phyloP scores from a whole-genome alignment of 2,329 filamentous ascomycete species.

The Geosmithia flava region DNA sequence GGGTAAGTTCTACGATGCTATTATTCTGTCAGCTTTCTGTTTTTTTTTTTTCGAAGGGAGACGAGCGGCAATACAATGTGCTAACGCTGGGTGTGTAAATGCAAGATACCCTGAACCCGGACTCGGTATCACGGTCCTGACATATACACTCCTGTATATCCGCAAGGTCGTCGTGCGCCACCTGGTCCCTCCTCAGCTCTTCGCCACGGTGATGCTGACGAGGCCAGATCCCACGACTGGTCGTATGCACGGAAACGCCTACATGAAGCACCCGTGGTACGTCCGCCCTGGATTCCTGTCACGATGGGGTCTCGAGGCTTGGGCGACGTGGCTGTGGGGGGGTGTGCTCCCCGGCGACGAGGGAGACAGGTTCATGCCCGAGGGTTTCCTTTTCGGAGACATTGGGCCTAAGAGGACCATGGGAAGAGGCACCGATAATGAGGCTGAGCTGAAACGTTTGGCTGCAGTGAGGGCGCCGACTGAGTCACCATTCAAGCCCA shows the following conservation, averaged over 20 bases:
- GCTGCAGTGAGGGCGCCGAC: background rate
- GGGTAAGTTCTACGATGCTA: constrained; percentile 28
- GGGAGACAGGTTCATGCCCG: constrained; percentile 22
- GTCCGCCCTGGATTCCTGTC: constrained; percentile 45
- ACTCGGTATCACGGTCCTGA: constrained; percentile 19
- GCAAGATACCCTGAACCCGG: constrained; percentile 31
- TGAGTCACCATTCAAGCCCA: background rate
- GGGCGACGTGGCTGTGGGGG: constrained; percentile 29
- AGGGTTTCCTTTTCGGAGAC: constrained; percentile 44
- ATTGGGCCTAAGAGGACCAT: constrained; percentile 47
- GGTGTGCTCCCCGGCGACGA: constrained; percentile 32
- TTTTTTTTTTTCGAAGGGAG: background rate
- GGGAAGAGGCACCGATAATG: constrained; percentile 37
- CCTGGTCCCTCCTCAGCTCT: constrained; percentile 44
- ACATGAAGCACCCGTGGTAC: constrained; percentile 55
- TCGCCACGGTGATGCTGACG: constrained; percentile 23
- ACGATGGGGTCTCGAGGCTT: constrained; percentile 47
- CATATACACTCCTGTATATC: constrained; percentile 32
- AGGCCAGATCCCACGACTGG: constrained; percentile 40
- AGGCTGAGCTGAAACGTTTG: constrained; percentile 13
- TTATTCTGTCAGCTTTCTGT: background rate
- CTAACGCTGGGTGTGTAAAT: background rate
- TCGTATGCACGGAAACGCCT: constrained; percentile 34
- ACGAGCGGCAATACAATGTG: background rate
- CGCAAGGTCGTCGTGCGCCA: constrained; percentile 46